phyloP scores from a whole-genome alignment of 352 stramenopile species.

The Phytophthora boehmeriae region DNA sequence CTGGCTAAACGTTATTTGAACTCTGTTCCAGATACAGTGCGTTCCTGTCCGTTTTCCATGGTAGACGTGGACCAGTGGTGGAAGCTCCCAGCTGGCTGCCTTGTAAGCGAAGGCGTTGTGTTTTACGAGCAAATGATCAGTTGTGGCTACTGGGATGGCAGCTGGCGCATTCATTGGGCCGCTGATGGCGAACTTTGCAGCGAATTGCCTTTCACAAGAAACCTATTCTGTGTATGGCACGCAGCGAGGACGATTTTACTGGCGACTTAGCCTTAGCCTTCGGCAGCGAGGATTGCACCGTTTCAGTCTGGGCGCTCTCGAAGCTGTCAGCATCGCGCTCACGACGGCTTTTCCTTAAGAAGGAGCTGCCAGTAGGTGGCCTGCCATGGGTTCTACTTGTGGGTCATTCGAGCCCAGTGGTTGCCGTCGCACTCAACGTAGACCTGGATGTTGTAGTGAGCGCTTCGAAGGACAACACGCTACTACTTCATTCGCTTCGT shows the following conservation, averaged over 20 bases:
- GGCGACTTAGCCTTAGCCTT: conserved; percentile 84
- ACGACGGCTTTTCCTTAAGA: conserved; percentile 86
- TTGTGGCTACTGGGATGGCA: conserved; percentile 88
- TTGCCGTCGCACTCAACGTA: conserved; percentile 82
- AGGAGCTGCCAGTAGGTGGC: conserved; percentile 78
- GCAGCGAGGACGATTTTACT: conserved; percentile 87
- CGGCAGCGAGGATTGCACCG: conserved; percentile 85
- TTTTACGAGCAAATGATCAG: conserved; percentile 92
- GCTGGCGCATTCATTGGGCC: conserved; percentile 89
- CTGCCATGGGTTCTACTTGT: conserved; percentile 83
- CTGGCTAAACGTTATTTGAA: conserved; percentile 83
- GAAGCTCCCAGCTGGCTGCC: conserved; percentile 75
- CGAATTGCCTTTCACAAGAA: conserved; percentile 91
- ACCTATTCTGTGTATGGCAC: conserved; percentile 85
- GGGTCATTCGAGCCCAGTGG: conserved; percentile 78
- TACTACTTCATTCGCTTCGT: conserved; percentile 80
- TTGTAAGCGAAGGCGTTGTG: conserved; percentile 79
- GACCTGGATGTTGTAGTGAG: conserved; percentile 86
- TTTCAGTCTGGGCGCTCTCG: conserved; percentile 86
- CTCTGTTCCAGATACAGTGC: conserved; percentile 64
- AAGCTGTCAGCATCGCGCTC: conserved; percentile 80
- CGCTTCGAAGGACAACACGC: conserved; percentile 73
- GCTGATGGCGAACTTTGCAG: conserved; percentile 85
- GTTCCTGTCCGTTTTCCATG: conserved; percentile 78
- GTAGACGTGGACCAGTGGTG: conserved; percentile 89